Evolutionary conservation across 306 rosid species (phyloP), one percentile per base, ranked within the genome.

Genomic region (Gillenia trifoliata): DNA sequence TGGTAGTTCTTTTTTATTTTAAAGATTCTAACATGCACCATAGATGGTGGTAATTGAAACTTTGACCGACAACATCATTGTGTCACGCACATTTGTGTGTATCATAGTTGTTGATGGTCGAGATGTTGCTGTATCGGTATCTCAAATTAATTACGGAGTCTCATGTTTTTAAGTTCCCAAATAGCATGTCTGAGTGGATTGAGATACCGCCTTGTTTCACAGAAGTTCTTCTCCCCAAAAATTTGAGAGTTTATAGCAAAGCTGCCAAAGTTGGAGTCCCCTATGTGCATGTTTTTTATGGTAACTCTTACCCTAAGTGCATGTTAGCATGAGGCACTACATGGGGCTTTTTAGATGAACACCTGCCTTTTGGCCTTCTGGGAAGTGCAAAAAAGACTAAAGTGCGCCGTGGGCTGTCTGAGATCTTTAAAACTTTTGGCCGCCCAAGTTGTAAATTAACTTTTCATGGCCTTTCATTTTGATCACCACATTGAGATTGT

Each of bases 401-500:
- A 75, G 84, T 74, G 78, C n/a, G n/a, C 73, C 72, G 70, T 78
- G 69, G 68, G 66, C 68, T 84, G 84, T 60, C 54, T 66, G 10
- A 68, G 63, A 79, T 70, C 67, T 82, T 19, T 57, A 28, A 10
- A 26, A 65, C 76, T 82, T 87, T 83, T 83, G 75, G 89, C 88
- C 85, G 83, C 85, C 86, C 78, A 78, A 79, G 63, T 76, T 70
- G 77, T 74, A 31, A 56, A 69, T 43, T 19, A 47, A 61, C 83
- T 75, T 81, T 82, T 59, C 5, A 38, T 61, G 72, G n/a, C n/a
- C 16, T 40, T 66, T 26, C 52, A 63, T 47, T 17, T 30, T 62
- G 11, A 64, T 52, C 55, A 55, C 23, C 8, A 59, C 45, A 63
- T 61, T 13, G 63, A 76, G 83, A 74, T 76, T 41, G 47, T 73